phyloP scores from a whole-genome alignment of 768 basidiomycete species.

The Boletus fagicola region DNA sequence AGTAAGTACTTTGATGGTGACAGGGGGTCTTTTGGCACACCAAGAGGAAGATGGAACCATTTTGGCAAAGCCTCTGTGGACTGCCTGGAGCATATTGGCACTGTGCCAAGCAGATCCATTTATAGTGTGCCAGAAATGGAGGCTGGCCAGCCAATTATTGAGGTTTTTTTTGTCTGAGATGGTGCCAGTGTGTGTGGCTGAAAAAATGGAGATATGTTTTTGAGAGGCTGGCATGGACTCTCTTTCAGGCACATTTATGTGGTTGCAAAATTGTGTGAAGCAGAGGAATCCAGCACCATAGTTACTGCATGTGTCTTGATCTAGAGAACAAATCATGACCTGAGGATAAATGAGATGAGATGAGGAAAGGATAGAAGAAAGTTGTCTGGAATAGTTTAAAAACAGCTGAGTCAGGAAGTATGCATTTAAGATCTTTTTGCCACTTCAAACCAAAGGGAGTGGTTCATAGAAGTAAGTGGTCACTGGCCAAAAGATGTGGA shows the following conservation, averaged over 20 bases:
- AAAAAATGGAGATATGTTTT: constrained; percentile 33
- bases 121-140: constrained; percentile 36
- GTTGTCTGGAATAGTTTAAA: background rate
- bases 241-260: constrained; percentile 29
- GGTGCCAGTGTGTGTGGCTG: constrained; percentile 14
- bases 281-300: constrained; percentile 9
- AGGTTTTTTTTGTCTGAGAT: constrained; percentile 25
- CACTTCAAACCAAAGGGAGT: background rate
- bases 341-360: background rate
- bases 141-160: constrained; percentile 35
- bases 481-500: too few relatives aligned
- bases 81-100: background rate
- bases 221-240: constrained; percentile 11
- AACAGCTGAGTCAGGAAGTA: background rate
- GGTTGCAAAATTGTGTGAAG: constrained; percentile 40
- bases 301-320: background rate
- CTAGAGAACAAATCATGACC: background rate
- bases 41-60: background rate
- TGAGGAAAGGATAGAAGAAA: too few relatives aligned
- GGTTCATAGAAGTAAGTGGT: background rate
- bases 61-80: background rate
- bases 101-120: background rate
- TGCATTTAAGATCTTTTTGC: background rate
- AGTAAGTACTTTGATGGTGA: too few relatives aligned
- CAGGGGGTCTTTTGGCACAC: too few relatives aligned